Conservation (phyloP, 345 rosid species). For the Gossypium rotundifolium region DNA sequence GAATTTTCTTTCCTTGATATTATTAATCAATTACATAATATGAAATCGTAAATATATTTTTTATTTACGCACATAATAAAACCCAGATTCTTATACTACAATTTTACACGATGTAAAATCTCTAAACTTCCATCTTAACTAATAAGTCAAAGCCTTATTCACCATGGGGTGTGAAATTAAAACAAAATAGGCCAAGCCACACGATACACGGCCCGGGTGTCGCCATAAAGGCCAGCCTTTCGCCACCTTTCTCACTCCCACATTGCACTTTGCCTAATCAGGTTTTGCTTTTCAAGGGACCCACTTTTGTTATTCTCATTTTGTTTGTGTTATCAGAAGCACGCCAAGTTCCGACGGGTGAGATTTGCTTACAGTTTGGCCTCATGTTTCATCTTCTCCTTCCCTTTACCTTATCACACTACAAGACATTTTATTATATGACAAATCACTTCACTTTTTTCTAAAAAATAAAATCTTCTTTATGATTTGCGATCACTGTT, state of each 20-base stretch:
- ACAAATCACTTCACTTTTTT: not conserved
- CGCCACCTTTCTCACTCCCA: constrained; percentile 11
- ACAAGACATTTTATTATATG: not conserved
- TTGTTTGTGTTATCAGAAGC: not conserved
- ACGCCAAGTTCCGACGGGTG: constrained; percentile 18
- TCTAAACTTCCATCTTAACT: too few species aligned
- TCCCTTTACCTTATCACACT: constrained; percentile 1
- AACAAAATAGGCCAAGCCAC: not conserved
- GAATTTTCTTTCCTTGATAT: too few species aligned
- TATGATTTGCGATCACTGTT: not conserved
- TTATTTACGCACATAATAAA: too few species aligned
- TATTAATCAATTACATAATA: too few species aligned
- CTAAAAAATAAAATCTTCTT: not conserved
- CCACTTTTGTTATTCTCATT: not conserved
- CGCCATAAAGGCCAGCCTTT: constrained; percentile 19
- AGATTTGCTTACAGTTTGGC: constrained; percentile 18
- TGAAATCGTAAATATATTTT: too few species aligned
- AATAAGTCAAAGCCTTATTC: too few species aligned
- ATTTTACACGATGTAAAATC: too few species aligned
- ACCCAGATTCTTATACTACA: too few species aligned
- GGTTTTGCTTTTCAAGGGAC: constrained; percentile 7
- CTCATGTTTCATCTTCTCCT: not conserved
- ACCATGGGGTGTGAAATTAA: too few species aligned
- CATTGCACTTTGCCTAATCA: constrained; percentile 16
- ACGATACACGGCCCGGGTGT: constrained; percentile 43